Conservation (phyloP, 805 yeast species). For the Diddensiella transvaalensis region DNA sequence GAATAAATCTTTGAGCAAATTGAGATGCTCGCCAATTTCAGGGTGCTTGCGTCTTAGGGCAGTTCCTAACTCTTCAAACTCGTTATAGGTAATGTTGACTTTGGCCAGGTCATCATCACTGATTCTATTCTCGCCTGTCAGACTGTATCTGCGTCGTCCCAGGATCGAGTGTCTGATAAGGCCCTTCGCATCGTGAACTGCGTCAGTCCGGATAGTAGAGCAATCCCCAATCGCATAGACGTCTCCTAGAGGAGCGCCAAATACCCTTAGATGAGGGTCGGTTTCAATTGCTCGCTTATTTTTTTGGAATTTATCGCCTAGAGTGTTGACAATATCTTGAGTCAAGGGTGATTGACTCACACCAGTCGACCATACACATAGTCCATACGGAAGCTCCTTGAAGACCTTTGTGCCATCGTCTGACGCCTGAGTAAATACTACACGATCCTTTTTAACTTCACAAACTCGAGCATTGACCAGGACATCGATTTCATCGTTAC, state of each 20-base stretch:
- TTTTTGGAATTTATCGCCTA: conserved; percentile 45
- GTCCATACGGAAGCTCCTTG: conserved; percentile 59
- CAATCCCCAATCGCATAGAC: conserved; percentile 74
- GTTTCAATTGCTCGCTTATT: conserved; percentile 73
- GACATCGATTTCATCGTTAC: conserved; percentile 59
- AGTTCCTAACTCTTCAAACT: conserved; percentile 46
- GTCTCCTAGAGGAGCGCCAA: conserved; percentile 65
- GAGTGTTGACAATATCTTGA: conserved; percentile 47
- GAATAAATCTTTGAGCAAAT: conserved; percentile 47
- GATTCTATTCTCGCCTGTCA: conserved; percentile 18
- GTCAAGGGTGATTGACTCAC: conserved; percentile 65
- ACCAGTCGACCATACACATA: conserved; percentile 76
- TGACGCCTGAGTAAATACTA: conserved; percentile 53
- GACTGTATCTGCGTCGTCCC: conserved; percentile 18
- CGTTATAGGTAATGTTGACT: conserved; percentile 44
- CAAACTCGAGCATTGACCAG: conserved; percentile 62
- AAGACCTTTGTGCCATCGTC: conserved; percentile 31
- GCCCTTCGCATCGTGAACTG: conserved; percentile 53
- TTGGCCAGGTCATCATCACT: conserved; percentile 52
- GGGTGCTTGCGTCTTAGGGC: conserved; percentile 53
- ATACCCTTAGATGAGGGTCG: conserved; percentile 64
- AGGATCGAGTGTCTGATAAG: conserved; percentile 37
- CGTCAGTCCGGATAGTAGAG: conserved; percentile 58
- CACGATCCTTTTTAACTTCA: conserved; percentile 53
- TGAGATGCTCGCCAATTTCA: conserved; percentile 53